Base-by-base conservation (phyloP, 257 asterid species). In the Gentiana macrophylla region DNA sequence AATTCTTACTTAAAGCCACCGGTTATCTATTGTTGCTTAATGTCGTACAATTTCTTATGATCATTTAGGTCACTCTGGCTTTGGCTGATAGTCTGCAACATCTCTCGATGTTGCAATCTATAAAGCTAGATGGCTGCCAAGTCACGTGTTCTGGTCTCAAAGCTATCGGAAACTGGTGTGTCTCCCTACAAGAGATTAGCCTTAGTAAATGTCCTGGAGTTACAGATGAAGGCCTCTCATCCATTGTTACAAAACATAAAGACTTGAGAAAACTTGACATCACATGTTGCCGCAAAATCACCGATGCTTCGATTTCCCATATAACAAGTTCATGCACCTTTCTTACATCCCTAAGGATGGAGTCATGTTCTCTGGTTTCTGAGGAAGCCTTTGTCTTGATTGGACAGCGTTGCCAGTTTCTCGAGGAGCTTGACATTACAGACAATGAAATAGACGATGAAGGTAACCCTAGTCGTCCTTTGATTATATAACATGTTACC, bases 401-500 rank as follows among this genome's bases (percentile, higher is more conserved):
- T 50, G 98, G 98, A 70, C 87, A 77, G 57, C 59, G 82, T 12
- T 87, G 96, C 68, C 84, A 38, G 13, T 70, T 74, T 56, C 77
- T 91, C 4, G 95, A 87, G 80, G 98, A 91, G 70, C 88, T 91
- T 48, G 96, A 87, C 72, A 67, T 91, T 50, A 84, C 96, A 5
- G 94, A 91, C 63, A 91, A 79, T 50, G 92, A 84, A 73, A 68
- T 91, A 35, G 93, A 85, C 8, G 82, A 91, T 64, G 94, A 83
- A 75, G 98, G 98, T 90, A 67, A 65, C 45, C 60, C 65, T 52
- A 59, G 49, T 37, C 64, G 24, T 24, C 51, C 34, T 5, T 37
- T 32, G 52, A 70, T 48, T 36, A 53, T 36, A 12, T 38, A 32
- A 37, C 2, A 11, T 5, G 50, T 59, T 44, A 12, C 33, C 47